These are phyloP conservation scores for Sclerotiophoma versabilis DNA, from an alignment of 2,329 filamentous ascomycete species.

Conservation along the genomic window DNA sequence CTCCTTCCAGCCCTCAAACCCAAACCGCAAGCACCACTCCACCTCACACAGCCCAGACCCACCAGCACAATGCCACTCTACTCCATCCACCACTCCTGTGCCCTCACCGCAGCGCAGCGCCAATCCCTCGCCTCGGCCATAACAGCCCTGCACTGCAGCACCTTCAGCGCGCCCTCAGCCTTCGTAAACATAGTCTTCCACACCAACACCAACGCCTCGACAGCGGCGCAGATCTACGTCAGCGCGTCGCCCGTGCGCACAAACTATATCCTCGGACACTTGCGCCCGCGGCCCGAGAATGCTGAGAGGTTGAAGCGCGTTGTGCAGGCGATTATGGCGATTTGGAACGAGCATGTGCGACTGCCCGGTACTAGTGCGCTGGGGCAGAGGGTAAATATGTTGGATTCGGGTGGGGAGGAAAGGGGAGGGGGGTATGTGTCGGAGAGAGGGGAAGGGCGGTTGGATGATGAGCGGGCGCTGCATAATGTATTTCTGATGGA, in stretches of 20 bases:
- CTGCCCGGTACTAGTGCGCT: neutral
- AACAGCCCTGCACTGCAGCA: conserved; percentile 51
- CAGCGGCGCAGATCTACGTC: conserved; percentile 1
- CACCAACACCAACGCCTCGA: neutral
- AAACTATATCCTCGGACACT: conserved; percentile 34
- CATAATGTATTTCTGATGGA: conserved; percentile 38
- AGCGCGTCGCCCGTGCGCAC: conserved; percentile 1
- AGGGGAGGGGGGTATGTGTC: neutral
- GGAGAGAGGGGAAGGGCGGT: conserved; percentile 11
- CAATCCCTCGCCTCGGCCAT: conserved; percentile 50
- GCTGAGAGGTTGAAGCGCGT: conserved; percentile 18
- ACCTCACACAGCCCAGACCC: neutral
- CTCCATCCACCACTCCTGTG: conserved; percentile 50
- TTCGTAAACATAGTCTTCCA: conserved; percentile 56
- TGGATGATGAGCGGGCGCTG: conserved; percentile 26
- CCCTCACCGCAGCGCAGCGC: conserved; percentile 44
- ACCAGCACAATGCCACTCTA: conserved; percentile 52
- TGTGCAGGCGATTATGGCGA: conserved; percentile 10
- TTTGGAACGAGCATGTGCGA: conserved; percentile 29
- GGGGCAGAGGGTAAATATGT: neutral
- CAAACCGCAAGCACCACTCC: neutral
- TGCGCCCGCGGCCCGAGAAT: conserved; percentile 28
- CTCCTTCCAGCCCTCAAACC: neutral
- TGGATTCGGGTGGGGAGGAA: too few species aligned
- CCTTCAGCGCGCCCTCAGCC: conserved; percentile 52